phyloP scores from a whole-genome alignment of 2,329 filamentous ascomycete species.

The Aspergillus transmontanensis region DNA sequence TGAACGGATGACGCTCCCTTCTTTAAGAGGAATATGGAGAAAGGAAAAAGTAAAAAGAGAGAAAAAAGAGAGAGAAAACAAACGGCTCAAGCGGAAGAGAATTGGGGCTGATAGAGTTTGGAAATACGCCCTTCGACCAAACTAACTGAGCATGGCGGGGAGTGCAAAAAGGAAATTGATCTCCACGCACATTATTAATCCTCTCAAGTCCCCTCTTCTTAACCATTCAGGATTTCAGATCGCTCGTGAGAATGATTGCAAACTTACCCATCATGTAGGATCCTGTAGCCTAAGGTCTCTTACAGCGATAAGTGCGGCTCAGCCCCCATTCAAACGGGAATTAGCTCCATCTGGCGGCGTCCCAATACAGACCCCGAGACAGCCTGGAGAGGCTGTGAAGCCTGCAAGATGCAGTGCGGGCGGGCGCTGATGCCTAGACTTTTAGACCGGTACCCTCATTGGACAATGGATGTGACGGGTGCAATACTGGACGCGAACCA shows the following conservation, averaged over 20 bases:
- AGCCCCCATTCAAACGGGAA: slow-evolving; percentile 1
- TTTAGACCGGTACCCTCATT: slow-evolving; percentile 1
- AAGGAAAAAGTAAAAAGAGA: background rate
- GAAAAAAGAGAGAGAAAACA: background rate
- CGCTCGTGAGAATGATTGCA: background rate
- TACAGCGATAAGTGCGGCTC: slow-evolving; percentile 6
- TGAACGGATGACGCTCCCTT: background rate
- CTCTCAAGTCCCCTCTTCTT: too few species aligned
- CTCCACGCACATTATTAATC: slow-evolving; percentile 5
- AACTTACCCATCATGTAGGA: background rate
- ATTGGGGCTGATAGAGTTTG: slow-evolving; percentile 12
- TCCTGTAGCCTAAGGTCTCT: background rate
- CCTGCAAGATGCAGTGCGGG: background rate
- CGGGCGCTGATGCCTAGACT: slow-evolving; percentile 1
- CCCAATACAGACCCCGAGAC: slow-evolving; percentile 19
- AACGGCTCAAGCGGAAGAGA: background rate
- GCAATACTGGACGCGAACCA: slow-evolving; percentile 7
- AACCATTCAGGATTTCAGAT: background rate
- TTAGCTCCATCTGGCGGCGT: slow-evolving; percentile 4
- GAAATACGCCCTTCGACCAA: slow-evolving; percentile 10
- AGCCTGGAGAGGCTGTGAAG: slow-evolving; percentile 4
- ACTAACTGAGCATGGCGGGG: slow-evolving; percentile 23
- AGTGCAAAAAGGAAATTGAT: slow-evolving; percentile 24
- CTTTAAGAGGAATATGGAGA: background rate
- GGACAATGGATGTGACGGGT: slow-evolving; percentile 14